phyloP scores from a whole-genome alignment of 306 rosid species.

The Citrullus amarus region DNA sequence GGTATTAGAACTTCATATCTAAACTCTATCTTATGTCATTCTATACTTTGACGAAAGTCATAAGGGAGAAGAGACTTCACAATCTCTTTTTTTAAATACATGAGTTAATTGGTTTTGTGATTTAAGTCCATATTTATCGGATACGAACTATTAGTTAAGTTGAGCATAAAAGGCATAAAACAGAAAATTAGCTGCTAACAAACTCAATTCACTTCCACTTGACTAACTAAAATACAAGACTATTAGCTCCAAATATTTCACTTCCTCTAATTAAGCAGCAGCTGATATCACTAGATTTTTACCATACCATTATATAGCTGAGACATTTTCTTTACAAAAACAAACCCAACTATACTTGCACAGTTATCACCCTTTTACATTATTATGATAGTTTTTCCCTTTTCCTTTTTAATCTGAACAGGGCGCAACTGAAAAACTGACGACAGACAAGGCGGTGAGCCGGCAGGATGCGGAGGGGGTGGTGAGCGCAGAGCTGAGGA shows the following conservation, averaged over 20 bases:
- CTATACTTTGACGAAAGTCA: too few species aligned
- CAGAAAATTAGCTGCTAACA: too few species aligned
- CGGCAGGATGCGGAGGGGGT: slow-evolving; percentile 51
- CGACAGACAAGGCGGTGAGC: slow-evolving; percentile 42
- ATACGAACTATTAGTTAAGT: too few species aligned
- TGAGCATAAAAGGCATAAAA: too few species aligned
- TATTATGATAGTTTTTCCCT: too few species aligned
- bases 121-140: too few species aligned
- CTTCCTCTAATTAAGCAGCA: not conserved
- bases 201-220: too few species aligned
- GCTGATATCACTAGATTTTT: not conserved
- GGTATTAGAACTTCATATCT: slow-evolving; percentile 6
- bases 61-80: too few species aligned
- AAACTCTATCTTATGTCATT: not conserved
- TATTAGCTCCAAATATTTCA: not conserved
- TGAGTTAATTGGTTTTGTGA: too few species aligned
- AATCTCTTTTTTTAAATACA: too few species aligned
- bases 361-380: too few species aligned
- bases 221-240: too few species aligned
- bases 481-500: slow-evolving; percentile 48
- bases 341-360: not conserved
- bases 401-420: not conserved
- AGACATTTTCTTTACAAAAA: not conserved
- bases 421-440: slow-evolving; percentile 41
- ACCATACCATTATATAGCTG: not conserved